Evolutionary conservation across 1,284 basidiomycete species (phyloP), one percentile per base, ranked within the genome.

Genomic region (Ustilago sp.): DNA sequence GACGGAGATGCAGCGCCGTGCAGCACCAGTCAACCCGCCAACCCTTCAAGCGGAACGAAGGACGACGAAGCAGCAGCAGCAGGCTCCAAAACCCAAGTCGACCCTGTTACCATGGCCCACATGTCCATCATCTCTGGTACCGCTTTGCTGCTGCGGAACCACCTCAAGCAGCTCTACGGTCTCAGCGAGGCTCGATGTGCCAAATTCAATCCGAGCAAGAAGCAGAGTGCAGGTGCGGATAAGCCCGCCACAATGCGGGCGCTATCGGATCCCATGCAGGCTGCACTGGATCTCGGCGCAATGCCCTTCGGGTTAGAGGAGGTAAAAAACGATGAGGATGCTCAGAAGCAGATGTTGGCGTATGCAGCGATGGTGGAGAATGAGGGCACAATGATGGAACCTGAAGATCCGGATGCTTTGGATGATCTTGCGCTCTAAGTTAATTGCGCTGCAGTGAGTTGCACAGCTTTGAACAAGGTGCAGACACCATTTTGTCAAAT

Each of bases 121-220:
- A 74, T 77, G 69, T 75, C 76, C 11, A 43, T 76, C 23, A 69
- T 85, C 31, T 63, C 81, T 19, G 76, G 80, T 17, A 72, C 73
- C 0, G 74, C 73, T 0, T 61, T 82, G 13, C 38, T 79, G 31
- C 77, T 84, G 53, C 78, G 80, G 23, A 71, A 80, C 56, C 83
- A 85, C 36, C 76, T 85, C 47, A 83, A 82, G 66, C 63, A 65
- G 32, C 54, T 83, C 34, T 85, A 82, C 69, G 66, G 72, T 2
- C 65, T 85, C 1, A 68, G 71, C 34, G 82, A 84, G 45, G 69
- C 71, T 55, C 74, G 74, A 41, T 80, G 77, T 57, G 72, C 68
- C 63, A 82, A 82, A 45, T 80, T 76, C 66, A 79, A 77, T 13
- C 74, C 80, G n/a, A 64, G 53, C 57, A 77, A 68, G 62, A 79